Evolutionary conservation across 2,329 filamentous ascomycete species (phyloP).

Genomic region (Pseudogymnoascus sp.): DNA sequence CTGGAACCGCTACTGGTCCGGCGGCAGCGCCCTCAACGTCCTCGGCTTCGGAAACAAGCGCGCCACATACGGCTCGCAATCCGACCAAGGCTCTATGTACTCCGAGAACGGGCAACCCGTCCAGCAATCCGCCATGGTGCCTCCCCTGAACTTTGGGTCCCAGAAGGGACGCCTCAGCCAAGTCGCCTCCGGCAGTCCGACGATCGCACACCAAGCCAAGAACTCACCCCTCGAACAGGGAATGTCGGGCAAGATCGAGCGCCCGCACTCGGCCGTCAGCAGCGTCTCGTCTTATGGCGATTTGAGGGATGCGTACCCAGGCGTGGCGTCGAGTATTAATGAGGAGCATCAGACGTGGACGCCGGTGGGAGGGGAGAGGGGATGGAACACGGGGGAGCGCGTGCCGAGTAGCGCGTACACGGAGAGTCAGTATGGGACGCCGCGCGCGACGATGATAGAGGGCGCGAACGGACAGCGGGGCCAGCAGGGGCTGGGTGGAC

Average conservation of each 20-base stretch:
- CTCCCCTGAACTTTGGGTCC: conserved; percentile 57
- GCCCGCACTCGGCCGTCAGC: conserved; percentile 37
- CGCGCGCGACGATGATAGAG: conserved; percentile 22
- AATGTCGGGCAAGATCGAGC: conserved; percentile 53
- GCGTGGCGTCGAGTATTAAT: conserved; percentile 49
- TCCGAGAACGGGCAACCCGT: conserved; percentile 34
- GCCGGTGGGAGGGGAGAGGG: conserved; percentile 17
- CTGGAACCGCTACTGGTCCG: conserved; percentile 72
- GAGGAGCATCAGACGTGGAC: conserved; percentile 40
- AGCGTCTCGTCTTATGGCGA: conserved; percentile 24
- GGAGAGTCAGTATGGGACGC: conserved; percentile 35
- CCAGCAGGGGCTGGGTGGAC: conserved; percentile 13
- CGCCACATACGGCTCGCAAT: conserved; percentile 41
- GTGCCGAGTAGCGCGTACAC: conserved; percentile 46
- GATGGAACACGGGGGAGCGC: conserved; percentile 40
- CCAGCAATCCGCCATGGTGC: conserved; percentile 60
- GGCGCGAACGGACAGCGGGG: too few species aligned
- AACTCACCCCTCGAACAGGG: conserved; percentile 46
- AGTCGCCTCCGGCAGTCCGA: conserved; percentile 62
- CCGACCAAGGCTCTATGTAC: conserved; percentile 42
- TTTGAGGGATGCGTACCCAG: conserved; percentile 45
- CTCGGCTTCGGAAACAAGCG: conserved; percentile 46
- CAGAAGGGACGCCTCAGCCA: conserved; percentile 48
- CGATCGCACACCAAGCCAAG: conserved; percentile 50
- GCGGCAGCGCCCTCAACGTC: conserved; percentile 59